A percentile compares a stretch with the other conserved stretches of the same genome.
These are phyloP conservation scores for Fraxinus greggii DNA, from an alignment of 305 asterid genomes.

Conservation along the genomic window DNA sequence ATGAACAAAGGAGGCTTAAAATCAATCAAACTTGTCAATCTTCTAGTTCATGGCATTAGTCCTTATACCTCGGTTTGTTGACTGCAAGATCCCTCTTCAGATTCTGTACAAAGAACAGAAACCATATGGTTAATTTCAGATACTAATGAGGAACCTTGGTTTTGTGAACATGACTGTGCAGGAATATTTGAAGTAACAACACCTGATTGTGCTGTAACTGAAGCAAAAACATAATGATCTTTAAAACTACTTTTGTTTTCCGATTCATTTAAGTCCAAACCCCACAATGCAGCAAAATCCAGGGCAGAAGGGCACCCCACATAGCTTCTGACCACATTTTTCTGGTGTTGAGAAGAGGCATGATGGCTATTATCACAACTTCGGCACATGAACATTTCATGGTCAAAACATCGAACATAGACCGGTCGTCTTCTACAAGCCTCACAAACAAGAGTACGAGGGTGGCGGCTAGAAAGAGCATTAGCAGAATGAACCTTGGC, in stretches of 20 bases:
- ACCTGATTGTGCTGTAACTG: constrained; percentile 8
- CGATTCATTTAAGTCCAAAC: constrained; percentile 40
- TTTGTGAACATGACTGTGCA: constrained; percentile 13
- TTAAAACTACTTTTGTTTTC: constrained; percentile 16
- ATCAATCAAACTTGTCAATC: not conserved
- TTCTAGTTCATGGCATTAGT: not conserved
- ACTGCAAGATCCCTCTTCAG: constrained; percentile 33
- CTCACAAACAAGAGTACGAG: constrained; percentile 67
- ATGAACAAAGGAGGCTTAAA: not conserved
- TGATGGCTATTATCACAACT: constrained; percentile 54
- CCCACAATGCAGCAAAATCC: constrained; percentile 70
- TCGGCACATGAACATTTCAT: constrained; percentile 62
- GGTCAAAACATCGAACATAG: constrained; percentile 48
- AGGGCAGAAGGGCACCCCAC: constrained; percentile 81
- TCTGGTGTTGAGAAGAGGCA: constrained; percentile 48
- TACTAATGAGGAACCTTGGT: constrained; percentile 24
- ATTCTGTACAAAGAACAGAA: constrained; percentile 25
- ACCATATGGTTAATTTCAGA: constrained; percentile 17
- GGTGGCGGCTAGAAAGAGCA: constrained; percentile 74
- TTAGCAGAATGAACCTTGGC: constrained; percentile 86
- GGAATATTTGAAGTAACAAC: constrained; percentile 10
- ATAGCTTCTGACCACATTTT: constrained; percentile 41
- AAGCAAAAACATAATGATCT: constrained; percentile 19
- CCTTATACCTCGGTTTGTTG: constrained; percentile 37
- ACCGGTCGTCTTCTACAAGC: constrained; percentile 49